Conservation (phyloP, 331 rosid species). For the Malus hybrid region DNA sequence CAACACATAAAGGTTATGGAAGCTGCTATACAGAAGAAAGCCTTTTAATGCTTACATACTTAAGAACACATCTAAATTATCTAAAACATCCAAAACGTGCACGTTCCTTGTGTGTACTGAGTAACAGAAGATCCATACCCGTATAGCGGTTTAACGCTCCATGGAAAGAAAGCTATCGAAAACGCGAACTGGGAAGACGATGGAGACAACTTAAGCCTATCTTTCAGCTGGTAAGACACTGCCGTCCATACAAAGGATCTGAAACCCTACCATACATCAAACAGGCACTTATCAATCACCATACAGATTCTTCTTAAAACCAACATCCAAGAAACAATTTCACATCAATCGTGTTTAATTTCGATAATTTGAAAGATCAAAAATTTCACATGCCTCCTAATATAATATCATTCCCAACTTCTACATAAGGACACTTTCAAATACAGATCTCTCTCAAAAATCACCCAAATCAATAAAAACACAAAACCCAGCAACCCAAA, state of each 20-base stretch:
- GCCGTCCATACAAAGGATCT: constrained; percentile 92
- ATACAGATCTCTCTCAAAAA: neutral
- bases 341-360: neutral
- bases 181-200: constrained; percentile 75
- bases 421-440: neutral
- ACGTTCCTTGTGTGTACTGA: neutral
- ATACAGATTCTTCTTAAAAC: neutral
- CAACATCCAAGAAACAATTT: neutral
- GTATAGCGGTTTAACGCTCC: constrained; percentile 86
- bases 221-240: constrained; percentile 82
- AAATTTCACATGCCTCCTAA: neutral
- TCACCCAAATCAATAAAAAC: neutral
- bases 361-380: neutral
- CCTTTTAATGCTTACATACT: no score
- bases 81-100: neutral
- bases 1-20: neutral
- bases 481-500: constrained; percentile 1
- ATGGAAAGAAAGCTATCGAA: constrained; percentile 72
- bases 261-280: constrained; percentile 52
- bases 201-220: constrained; percentile 63
- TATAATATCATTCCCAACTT: neutral
- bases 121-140: constrained; percentile 45
- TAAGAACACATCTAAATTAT: neutral
- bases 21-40: neutral
- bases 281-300: neutral